Conservation (phyloP, 2,329 filamentous ascomycete species). For the Colletotrichum horii region DNA sequence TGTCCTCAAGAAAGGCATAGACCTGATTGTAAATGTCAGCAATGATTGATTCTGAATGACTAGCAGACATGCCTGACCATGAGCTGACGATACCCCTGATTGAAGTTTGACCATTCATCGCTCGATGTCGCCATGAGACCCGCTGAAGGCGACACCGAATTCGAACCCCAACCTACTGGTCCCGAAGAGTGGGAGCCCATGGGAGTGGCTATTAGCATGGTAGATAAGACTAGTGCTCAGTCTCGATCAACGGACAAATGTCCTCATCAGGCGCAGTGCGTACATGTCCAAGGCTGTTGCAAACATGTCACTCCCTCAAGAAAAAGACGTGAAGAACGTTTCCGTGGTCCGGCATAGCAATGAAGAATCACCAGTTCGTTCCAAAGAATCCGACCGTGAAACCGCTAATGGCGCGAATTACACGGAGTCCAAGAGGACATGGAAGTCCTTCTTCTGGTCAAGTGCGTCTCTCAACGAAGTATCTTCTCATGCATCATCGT, state of each 20-base stretch:
- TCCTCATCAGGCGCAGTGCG: neutral
- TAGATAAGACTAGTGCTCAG: neutral
- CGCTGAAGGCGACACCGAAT: conserved; percentile 4
- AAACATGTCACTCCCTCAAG: neutral
- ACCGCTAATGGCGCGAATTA: neutral
- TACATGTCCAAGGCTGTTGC: neutral
- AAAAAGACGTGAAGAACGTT: neutral
- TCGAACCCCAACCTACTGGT: neutral
- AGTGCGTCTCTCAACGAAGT: conserved; percentile 16
- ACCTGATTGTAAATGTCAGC: neutral
- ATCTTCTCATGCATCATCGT: neutral
- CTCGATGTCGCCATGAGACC: conserved; percentile 16
- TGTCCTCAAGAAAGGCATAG: neutral
- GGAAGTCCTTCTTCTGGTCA: conserved; percentile 30
- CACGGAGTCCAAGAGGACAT: conserved; percentile 50
- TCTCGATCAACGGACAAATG: neutral
- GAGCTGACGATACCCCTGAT: neutral
- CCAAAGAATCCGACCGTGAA: neutral
- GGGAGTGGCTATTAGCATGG: neutral
- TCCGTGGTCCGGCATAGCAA: neutral
- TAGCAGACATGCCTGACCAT: neutral
- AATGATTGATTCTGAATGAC: neutral
- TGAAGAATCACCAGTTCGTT: neutral
- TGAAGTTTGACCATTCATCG: neutral
- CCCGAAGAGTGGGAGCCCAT: rapidly evolving